phyloP scores from a whole-genome alignment of 345 rosid genomes.

The Citrus inodora region DNA sequence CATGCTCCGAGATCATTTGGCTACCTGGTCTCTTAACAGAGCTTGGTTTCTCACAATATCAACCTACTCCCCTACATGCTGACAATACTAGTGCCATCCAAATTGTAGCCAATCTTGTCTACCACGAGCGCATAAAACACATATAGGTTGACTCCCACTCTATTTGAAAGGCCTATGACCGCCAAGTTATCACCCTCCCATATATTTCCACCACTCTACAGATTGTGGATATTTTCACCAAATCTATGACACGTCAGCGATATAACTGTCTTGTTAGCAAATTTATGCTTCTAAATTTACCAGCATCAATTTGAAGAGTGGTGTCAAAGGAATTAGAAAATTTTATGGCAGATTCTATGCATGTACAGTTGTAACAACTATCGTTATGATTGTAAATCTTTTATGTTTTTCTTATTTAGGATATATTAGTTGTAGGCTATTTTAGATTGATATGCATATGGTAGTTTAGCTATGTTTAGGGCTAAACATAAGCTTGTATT shows the following conservation, averaged over 20 bases:
- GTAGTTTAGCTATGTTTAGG: too few species aligned
- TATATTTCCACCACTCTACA: not conserved
- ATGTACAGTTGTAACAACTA: too few species aligned
- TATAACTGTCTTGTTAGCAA: not conserved
- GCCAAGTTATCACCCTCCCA: too few species aligned
- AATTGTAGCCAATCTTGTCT: not conserved
- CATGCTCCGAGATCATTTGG: not conserved
- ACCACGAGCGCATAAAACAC: constrained; percentile 4
- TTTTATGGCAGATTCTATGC: not conserved
- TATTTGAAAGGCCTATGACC: not conserved
- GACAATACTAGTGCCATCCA: constrained; percentile 5
- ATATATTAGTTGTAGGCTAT: too few species aligned
- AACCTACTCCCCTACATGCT: not conserved
- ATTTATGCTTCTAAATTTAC: not conserved
- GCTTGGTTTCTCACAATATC: not conserved
- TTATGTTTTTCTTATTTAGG: too few species aligned
- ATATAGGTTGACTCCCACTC: not conserved
- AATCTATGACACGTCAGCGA: not conserved
- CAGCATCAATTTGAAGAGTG: not conserved
- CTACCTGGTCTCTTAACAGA: not conserved
- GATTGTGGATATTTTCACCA: not conserved
- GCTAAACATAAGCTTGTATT: too few species aligned
- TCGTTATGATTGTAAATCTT: too few species aligned
- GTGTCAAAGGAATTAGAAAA: not conserved
- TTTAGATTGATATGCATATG: too few species aligned